These are phyloP conservation scores for Chimonanthus praecox DNA, from an alignment of 164 flowering plant genomes.

Conservation along the genomic window DNA sequence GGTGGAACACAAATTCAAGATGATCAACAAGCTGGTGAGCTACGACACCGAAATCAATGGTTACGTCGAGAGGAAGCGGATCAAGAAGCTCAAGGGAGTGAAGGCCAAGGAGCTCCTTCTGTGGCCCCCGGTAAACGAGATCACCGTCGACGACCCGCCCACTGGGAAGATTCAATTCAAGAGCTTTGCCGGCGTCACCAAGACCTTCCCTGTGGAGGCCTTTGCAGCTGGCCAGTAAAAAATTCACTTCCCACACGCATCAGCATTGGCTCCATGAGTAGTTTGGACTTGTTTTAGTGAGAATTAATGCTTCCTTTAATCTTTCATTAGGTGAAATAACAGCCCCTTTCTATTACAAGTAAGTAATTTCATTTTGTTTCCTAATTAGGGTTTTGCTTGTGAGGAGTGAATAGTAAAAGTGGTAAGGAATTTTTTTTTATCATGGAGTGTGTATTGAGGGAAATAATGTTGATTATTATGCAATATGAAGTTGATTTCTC, in stretches of 20 bases:
- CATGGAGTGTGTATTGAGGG: neutral
- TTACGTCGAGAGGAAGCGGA: slow-evolving; percentile 15
- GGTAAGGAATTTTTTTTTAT: neutral
- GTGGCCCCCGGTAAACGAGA: slow-evolving; percentile 33
- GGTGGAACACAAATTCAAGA: slow-evolving; percentile 32
- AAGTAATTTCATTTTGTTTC: neutral
- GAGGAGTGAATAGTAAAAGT: neutral
- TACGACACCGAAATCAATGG: slow-evolving; percentile 23
- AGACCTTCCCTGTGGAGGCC: slow-evolving; percentile 24
- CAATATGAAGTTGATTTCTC: neutral
- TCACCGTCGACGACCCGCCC: slow-evolving; percentile 22
- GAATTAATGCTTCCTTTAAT: no score
- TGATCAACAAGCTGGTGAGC: slow-evolving; percentile 26
- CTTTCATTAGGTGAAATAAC: no score
- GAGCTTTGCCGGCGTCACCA: slow-evolving; percentile 27
- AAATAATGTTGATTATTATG: neutral
- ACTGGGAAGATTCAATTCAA: slow-evolving; percentile 33
- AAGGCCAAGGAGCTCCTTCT: slow-evolving; percentile 36
- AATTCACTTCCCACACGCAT: neutral
- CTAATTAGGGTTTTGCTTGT: neutral
- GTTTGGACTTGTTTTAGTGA: neutral
- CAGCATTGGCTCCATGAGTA: neutral
- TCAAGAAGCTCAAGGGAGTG: slow-evolving; percentile 36
- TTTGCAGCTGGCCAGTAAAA: slow-evolving; percentile 13
- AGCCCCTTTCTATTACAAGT: neutral